Evolutionary conservation across 192 early-diverging fungal genomes (phyloP), one percentile per base, ranked within the genome.

Genomic region (Umbelopsis isabellina): DNA sequence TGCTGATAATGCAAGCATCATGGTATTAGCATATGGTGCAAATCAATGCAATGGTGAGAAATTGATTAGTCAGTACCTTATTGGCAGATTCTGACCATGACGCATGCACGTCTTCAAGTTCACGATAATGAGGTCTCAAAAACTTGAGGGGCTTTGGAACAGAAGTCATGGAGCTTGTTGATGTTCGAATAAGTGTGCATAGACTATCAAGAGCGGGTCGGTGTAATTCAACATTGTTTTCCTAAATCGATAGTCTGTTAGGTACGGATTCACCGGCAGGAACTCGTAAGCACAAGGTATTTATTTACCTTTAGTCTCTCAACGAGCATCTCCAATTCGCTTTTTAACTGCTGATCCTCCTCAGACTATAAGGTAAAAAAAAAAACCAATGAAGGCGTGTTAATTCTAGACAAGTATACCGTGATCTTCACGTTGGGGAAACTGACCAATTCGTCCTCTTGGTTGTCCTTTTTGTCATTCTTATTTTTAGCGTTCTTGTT

Each of bases 101-200:
- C 15, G 89, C 87, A 71, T 91, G 93, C 25, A 95, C 77, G 15
- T 83, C 83, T 46, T 81, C 76, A 66, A 98, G 72, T 5, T 87
- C 84, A 50, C 76, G 73, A 79, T 97, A 98, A 67, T 95, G 93
- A 45, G 89, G 89, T 67, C 96, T 87, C 65, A 99, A 80, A 72
- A 93, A 99, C 82, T 99, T 99, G 75, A 99, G 87, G 25, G 96
- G 97, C 79, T 99, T 99, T 55, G 98, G 96, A 5, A 98, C 98
- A n/a, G 95, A 95, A 8, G 98, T 98, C 98, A 99, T 99, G 49
- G 98, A 99, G 67, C 91, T 93, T 4, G 96, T 95, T 9, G 95
- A 92, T 10, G 96, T 96, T 61, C 95, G 92, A 79, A 99, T 98
- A 22, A 92, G 70, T 12, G 91, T 94, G 68, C 91, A 90, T 23